Base-by-base conservation (phyloP, 805 yeast species). In the Saccharomycopsis sp. region DNA sequence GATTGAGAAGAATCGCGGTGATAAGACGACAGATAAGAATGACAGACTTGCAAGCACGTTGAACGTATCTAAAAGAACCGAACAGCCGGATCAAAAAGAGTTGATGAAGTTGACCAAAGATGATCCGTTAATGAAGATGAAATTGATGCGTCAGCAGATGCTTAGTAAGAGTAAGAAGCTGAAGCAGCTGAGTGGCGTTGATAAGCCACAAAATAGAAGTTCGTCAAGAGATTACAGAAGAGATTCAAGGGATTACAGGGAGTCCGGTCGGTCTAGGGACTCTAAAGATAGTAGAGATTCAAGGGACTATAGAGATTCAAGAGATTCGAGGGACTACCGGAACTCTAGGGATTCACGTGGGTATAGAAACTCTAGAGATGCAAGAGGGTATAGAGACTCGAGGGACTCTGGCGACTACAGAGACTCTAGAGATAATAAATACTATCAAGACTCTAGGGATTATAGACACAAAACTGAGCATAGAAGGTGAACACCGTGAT, bases 121-220 rank as follows among this genome's bases (percentile, higher is more conserved):
- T 49, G 87, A 84, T 64, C 87, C 87, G 0, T 72, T 83, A 72
- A 64, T 74, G 49, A 73, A 69, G 58, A 76, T 81, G 8, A 72
- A 73, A 29, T 8, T 35, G 49, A 58, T 61, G 56, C 15, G 41
- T 9, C 41, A 35, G 41, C 41, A 35, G 14, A 8, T 35, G 41
- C 14, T 35, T 35, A 35, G 14, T 8, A 35, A 35, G 41, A n/a
- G n/a, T n/a, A n/a, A n/a, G n/a, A n/a, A n/a, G n/a, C n/a, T n/a
- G n/a, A n/a, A n/a, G n/a, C n/a, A n/a, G n/a, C n/a, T n/a, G n/a
- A n/a, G n/a, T n/a, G n/a, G n/a, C n/a, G n/a, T n/a, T n/a, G n/a
- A n/a, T n/a, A 35, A 35, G 14, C 14, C 14, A 8, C 8, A 35
- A 9, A 35, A 35, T 35, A 35, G 8, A 9, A 35, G 41, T 35